These are phyloP conservation scores for Euphrasia arctica DNA, from an alignment of 305 asterid species.

Conservation along the genomic window DNA sequence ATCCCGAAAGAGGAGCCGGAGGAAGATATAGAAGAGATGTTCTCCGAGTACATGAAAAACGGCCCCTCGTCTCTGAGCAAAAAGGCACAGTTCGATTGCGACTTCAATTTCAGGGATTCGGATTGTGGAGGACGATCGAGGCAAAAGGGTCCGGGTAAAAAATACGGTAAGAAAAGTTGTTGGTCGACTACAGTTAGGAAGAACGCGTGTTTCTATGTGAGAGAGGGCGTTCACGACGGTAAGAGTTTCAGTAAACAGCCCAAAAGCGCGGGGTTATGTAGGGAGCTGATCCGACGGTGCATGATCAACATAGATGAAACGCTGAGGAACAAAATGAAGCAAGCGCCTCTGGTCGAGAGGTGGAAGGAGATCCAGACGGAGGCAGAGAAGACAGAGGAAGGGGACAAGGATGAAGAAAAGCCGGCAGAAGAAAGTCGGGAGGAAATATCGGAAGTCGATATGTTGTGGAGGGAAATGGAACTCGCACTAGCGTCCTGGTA, in stretches of 20 bases:
- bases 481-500: constrained; percentile 86
- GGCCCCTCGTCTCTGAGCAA: constrained; percentile 40
- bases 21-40: constrained; percentile 36
- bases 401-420: constrained; percentile 39
- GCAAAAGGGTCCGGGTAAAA: constrained; percentile 36
- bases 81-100: constrained; percentile 37
- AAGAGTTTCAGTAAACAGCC: constrained; percentile 69
- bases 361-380: constrained; percentile 73
- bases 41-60: constrained; percentile 48
- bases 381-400: constrained; percentile 29
- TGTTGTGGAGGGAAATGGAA: constrained; percentile 95
- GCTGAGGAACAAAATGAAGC: constrained; percentile 54
- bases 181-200: constrained; percentile 23
- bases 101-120: constrained; percentile 33
- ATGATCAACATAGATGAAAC: constrained; percentile 84
- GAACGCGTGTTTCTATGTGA: constrained; percentile 47
- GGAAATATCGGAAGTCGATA: constrained; percentile 75
- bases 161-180: constrained; percentile 30
- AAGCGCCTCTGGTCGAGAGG: constrained; percentile 74
- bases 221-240: constrained; percentile 78
- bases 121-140: constrained; percentile 28
- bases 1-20: constrained; percentile 6
- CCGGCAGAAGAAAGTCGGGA: constrained; percentile 31
- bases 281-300: constrained; percentile 76
- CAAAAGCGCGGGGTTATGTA: constrained; percentile 64